Evolutionary conservation across 768 basidiomycete species (phyloP).

Genomic region (Tricholoma furcatifolium): DNA sequence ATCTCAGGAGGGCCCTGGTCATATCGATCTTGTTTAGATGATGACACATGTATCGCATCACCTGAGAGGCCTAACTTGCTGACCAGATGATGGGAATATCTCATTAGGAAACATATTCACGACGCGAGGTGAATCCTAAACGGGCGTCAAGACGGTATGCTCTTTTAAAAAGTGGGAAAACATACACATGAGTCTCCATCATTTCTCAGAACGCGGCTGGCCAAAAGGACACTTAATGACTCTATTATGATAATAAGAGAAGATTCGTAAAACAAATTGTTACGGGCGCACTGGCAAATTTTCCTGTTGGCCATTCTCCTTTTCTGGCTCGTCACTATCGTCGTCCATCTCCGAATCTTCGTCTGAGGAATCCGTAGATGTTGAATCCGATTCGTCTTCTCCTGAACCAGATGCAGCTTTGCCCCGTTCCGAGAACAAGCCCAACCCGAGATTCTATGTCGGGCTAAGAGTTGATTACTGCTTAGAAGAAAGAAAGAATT

Average conservation of each 20-base stretch:
- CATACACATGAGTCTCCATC: no score
- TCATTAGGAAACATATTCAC: no score
- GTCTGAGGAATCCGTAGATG: constrained; percentile 25
- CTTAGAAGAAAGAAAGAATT: background rate
- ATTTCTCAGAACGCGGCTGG: no score
- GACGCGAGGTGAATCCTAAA: no score
- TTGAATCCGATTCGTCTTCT: constrained; percentile 15
- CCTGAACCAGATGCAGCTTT: constrained; percentile 14
- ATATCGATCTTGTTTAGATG: no score
- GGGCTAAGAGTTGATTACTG: background rate
- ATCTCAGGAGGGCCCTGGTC: no score
- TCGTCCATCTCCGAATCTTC: constrained; percentile 19
- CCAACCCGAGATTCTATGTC: constrained; percentile 61
- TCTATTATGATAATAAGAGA: background rate
- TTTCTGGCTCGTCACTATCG: background rate
- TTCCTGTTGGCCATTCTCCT: background rate
- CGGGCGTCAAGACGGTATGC: no score
- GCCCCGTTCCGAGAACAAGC: constrained; percentile 50
- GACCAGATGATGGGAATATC: no score
- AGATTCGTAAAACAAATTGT: background rate
- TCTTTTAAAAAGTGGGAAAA: no score
- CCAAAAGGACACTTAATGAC: no score
- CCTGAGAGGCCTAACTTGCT: no score
- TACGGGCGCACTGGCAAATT: background rate
- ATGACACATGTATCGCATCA: no score